These are phyloP conservation scores for Leccinum subrobustum DNA, from an alignment of 1,284 basidiomycete genomes.

Conservation along the genomic window DNA sequence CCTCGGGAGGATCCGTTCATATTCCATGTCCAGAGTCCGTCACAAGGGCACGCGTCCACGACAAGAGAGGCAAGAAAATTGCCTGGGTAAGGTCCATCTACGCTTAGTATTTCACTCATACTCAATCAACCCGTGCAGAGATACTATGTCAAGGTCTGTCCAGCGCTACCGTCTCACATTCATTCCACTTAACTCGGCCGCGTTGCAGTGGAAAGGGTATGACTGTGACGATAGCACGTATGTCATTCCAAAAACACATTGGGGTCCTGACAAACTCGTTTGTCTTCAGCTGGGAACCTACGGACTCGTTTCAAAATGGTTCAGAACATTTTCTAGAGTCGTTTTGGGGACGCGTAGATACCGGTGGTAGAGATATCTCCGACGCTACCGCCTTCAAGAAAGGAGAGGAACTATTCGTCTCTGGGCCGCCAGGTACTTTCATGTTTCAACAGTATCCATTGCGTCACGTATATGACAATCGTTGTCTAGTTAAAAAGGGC, in stretches of 20 bases:
- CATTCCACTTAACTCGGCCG: slow-evolving; percentile 5
- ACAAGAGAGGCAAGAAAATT: slow-evolving; percentile 42
- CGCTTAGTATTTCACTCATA: slow-evolving; percentile 15
- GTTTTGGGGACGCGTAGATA: slow-evolving; percentile 61
- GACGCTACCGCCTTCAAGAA: slow-evolving; percentile 49
- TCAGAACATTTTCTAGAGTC: slow-evolving; percentile 55
- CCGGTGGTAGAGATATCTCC: slow-evolving; percentile 48
- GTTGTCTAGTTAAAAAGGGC: slow-evolving; percentile 16
- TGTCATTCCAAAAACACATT: slow-evolving; percentile 30
- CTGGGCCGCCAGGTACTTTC: slow-evolving; percentile 55
- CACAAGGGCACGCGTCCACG: slow-evolving; percentile 46
- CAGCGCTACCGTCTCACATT: background rate
- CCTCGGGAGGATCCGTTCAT: background rate
- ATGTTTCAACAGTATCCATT: background rate
- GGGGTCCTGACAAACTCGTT: slow-evolving; percentile 7
- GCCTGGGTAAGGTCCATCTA: slow-evolving; percentile 40
- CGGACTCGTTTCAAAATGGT: slow-evolving; percentile 52
- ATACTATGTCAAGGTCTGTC: slow-evolving; percentile 61
- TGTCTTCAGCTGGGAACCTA: slow-evolving; percentile 63
- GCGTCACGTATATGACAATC: slow-evolving; percentile 4
- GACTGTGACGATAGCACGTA: slow-evolving; percentile 62
- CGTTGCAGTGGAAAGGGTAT: slow-evolving; percentile 67
- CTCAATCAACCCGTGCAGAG: slow-evolving; percentile 39
- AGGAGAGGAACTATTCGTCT: slow-evolving; percentile 53
- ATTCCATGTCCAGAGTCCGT: slow-evolving; percentile 48